Conservation (phyloP, 2,329 filamentous ascomycete genomes). For the Neonectria neomacrospora region DNA sequence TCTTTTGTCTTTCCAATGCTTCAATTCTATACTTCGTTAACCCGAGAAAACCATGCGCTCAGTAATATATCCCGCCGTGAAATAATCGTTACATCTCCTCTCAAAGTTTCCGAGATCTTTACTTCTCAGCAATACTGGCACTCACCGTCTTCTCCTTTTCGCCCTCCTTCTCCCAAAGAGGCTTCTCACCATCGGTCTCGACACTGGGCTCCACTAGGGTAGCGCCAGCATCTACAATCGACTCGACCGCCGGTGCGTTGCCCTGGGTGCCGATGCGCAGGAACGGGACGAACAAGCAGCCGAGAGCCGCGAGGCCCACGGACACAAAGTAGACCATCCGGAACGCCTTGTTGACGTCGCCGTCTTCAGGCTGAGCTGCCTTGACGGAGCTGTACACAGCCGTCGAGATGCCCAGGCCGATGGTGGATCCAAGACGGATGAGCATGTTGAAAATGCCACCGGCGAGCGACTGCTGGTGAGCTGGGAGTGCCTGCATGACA, state of each 20-base stretch:
- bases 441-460: conserved; percentile 76
- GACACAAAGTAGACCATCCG: conserved; percentile 37
- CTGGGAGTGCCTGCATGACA: conserved; percentile 72
- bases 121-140: conserved; percentile 13
- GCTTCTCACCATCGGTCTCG: conserved; percentile 14
- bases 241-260: conserved; percentile 28
- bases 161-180: conserved; percentile 6
- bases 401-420: conserved; percentile 71
- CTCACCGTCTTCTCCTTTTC: conserved; percentile 17
- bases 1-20: background rate
- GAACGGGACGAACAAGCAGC: conserved; percentile 32
- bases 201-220: conserved; percentile 28
- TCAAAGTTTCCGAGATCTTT: background rate
- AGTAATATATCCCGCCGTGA: background rate
- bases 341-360: conserved; percentile 27
- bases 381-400: conserved; percentile 65
- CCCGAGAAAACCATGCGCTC: background rate
- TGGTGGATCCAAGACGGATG: conserved; percentile 67
- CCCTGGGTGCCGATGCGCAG: conserved; percentile 37
- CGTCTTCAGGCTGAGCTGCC: conserved; percentile 31
- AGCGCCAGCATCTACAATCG: conserved; percentile 13
- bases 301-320: conserved; percentile 33
- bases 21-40: background rate
- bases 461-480: conserved; percentile 72
- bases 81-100: background rate